phyloP scores from a whole-genome alignment of 495 filamentous ascomycete genomes.

The Neurospora africana region DNA sequence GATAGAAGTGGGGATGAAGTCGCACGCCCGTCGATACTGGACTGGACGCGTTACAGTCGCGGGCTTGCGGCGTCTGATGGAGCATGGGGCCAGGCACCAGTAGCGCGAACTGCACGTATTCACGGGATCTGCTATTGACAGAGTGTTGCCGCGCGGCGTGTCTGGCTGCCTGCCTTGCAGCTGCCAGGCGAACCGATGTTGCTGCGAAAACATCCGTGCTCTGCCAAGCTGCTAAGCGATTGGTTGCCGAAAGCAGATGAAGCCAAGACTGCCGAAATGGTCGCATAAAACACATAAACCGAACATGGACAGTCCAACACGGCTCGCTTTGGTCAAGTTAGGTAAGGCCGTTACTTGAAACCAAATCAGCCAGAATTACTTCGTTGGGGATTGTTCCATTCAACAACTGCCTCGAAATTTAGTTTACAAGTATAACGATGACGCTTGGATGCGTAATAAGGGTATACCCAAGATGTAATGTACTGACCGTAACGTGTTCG shows the following conservation, averaged over 20 bases:
- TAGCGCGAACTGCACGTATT: background rate
- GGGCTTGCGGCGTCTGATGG: background rate
- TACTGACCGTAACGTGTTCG: too few relatives aligned
- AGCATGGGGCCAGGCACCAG: background rate
- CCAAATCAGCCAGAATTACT: too few relatives aligned
- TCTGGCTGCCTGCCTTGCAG: background rate
- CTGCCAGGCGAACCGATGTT: background rate
- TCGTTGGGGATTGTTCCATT: too few relatives aligned
- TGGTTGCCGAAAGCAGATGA: background rate
- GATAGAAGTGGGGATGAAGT: background rate
- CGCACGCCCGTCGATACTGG: background rate
- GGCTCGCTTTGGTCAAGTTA: too few relatives aligned
- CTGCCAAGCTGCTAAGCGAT: background rate
- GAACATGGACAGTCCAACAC: too few relatives aligned
- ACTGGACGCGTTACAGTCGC: slow-evolving; percentile 2
- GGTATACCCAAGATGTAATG: too few relatives aligned
- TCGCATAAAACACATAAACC: too few relatives aligned
- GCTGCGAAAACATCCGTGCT: background rate
- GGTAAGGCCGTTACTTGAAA: too few relatives aligned
- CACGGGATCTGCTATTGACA: background rate
- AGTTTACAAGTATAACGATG: too few relatives aligned
- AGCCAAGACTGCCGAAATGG: background rate
- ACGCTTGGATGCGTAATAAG: too few relatives aligned
- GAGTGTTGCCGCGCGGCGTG: background rate
- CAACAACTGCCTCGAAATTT: too few relatives aligned